Evolutionary conservation across 2,329 filamentous ascomycete genomes (phyloP), one percentile per base, ranked within the genome.

Genomic region (Neofusicoccum sp.): DNA sequence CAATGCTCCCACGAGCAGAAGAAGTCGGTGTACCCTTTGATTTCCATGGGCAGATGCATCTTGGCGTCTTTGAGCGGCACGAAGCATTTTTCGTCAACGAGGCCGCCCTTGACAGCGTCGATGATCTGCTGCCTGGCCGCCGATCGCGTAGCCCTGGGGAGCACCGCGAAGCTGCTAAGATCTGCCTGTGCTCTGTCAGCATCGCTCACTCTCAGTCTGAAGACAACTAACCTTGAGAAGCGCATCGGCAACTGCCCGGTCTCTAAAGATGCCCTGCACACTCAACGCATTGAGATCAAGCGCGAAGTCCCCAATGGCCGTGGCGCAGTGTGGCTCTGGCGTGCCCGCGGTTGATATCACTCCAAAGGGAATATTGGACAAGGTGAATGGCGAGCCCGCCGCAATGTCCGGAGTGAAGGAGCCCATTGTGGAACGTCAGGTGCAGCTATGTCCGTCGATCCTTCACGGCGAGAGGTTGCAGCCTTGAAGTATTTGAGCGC

Each of bases 21-120:
- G 70, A 84, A 86, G 68, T 86, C 85, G 45, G 77, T 82, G 66
- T 86, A 88, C 36, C 83, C 84, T 4, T 77, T 76, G 16, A 85
- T 79, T 3, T 74, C 69, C 38, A 88, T 71, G 0, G 86, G 86
- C 0, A 87, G 67, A 66, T 86, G 81, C 64, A 85, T 70, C 3
- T 71, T 71, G 16, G 81, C 78, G 33, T 75, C 68, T 40, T 71
- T 63, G 14, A 85, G 65, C 30, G 70, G 56, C 30, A 76, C 70
- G 3, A 68, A 63, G 8, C 6, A 44, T 0, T 26, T 20, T 0
- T 40, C 45, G 3, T 58, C 36, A 11, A 71, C 66, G 44, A 69
- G 68, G 14, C 65, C 58, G 11, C 68, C 62, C 5, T 68, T 63
- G 6, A 71, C 48, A 67, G 4, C 78, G 6, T 12, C 76, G 60